These are phyloP conservation scores for Puccinellia tenuiflora DNA, from an alignment of 176 grass and related monocot species.

Conservation along the genomic window DNA sequence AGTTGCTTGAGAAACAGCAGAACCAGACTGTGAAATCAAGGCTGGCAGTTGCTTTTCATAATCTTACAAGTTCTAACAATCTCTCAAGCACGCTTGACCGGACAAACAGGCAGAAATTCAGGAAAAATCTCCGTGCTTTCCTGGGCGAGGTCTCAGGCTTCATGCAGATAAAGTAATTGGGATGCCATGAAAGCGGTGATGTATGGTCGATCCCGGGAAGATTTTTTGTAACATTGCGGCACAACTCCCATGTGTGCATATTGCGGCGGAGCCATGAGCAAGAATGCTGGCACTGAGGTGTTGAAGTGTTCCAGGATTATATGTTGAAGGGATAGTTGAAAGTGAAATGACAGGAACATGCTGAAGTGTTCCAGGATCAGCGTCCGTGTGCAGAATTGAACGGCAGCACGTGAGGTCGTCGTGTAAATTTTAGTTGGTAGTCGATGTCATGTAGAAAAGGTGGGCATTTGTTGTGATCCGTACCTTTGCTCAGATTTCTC, in stretches of 20 bases:
- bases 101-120: conserved; percentile 74
- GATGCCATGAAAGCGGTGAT: not conserved
- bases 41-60: conserved; percentile 71
- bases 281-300: not conserved
- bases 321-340: conserved; percentile 4
- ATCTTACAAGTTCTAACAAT: conserved; percentile 70
- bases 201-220: not conserved
- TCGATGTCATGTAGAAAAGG: not conserved
- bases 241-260: not conserved
- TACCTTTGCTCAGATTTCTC: not conserved
- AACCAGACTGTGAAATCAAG: conserved; percentile 68
- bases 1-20: conserved; percentile 65
- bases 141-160: conserved; percentile 68
- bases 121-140: conserved; percentile 82
- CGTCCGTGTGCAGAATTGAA: not conserved
- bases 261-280: not conserved
- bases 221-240: not conserved
- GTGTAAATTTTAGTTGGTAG: conserved; percentile 23
- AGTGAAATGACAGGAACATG: conserved; percentile 13
- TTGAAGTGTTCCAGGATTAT: too few species aligned
- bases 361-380: not conserved
- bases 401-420: not conserved
- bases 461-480: conserved; percentile 4
- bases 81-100: conserved; percentile 70
- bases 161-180: conserved; percentile 64